Evolutionary conservation across 441 rosid species (phyloP).

Genomic region (Brassica balearica): DNA sequence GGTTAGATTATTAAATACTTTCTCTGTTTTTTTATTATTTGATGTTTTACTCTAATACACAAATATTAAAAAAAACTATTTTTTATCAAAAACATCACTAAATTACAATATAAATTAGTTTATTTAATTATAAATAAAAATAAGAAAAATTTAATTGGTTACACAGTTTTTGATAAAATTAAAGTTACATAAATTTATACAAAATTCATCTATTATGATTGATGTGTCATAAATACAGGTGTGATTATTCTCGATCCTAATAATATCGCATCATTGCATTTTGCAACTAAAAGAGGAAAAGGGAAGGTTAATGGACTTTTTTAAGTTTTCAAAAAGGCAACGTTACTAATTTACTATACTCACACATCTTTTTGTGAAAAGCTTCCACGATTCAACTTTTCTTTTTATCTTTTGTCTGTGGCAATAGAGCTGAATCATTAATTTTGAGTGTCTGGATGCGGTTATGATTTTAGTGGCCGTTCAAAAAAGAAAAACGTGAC

Average conservation of each 20-base stretch:
- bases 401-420: neutral
- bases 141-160: no score
- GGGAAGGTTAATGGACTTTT: constrained; percentile 9
- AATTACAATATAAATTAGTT: no score
- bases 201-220: no score
- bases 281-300: constrained; percentile 16
- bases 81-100: no score
- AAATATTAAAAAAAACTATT: no score
- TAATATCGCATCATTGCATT: constrained; percentile 17
- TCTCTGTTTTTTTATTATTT: no score
- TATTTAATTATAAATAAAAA: no score
- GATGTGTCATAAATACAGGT: constrained; percentile 8
- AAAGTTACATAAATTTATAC: no score
- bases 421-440: neutral
- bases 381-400: constrained; percentile 5
- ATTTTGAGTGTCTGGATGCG: neutral
- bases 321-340: constrained; percentile 3
- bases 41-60: no score
- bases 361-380: constrained; percentile 7
- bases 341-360: constrained; percentile 3
- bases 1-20: no score
- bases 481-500: neutral
- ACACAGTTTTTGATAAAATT: no score
- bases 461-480: neutral
- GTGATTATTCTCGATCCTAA: constrained; percentile 11